Base-by-base conservation (phyloP, 2,329 filamentous ascomycete species). In the Pezicula neosporulosa region DNA sequence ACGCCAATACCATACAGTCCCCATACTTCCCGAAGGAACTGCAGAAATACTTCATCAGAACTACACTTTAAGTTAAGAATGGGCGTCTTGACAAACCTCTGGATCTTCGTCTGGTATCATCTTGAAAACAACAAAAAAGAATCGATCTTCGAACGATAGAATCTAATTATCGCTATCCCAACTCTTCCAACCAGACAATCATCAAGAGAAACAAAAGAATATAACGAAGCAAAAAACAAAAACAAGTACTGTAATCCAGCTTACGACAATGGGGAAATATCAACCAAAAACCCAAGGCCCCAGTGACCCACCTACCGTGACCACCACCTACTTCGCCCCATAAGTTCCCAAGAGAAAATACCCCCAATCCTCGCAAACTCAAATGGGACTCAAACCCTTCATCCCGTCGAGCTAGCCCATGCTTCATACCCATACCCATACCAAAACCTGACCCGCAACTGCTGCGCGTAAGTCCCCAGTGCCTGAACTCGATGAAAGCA, bases 1-100 rank as follows among this genome's bases (percentile, higher is more conserved):
- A 62, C 57, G 1, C 70, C 70, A 24, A 70, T 46, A 2, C 52
- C 62, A 41, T 66, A 72, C 18, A 68, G 58, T 0, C 52, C 28
- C 66, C 66, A 68, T 4, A 57, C 55, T 35, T 68, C 66, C 2
- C 51, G 18, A n/a, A 68, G 51, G 24, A 67, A 68, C 55, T 46
- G 44, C 10, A 53, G 21, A 3, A 24, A 21, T 24, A 43, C 28
- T 30, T 8, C 28, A 30, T 30, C 28, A 30, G 28, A 30, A 30
- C 28, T 9, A 7, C 10, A 3, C 28, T 7, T 30, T 30, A 12
- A 12, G 28, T 21, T 21, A 21, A 12, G 28, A 30, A 30, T 30
- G 28, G 28, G 16, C 2, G 10, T 39, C n/a, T 39, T 39, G 37
- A 39, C 37, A 8, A 39, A 39, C 37, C 37, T 8, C 37, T 39